Percentiles rank a stretch among this genome's conserved stretches.
Evolutionary conservation across 2,329 filamentous ascomycete genomes (phyloP).

Genomic region (Aspergillus quadricinctus): DNA sequence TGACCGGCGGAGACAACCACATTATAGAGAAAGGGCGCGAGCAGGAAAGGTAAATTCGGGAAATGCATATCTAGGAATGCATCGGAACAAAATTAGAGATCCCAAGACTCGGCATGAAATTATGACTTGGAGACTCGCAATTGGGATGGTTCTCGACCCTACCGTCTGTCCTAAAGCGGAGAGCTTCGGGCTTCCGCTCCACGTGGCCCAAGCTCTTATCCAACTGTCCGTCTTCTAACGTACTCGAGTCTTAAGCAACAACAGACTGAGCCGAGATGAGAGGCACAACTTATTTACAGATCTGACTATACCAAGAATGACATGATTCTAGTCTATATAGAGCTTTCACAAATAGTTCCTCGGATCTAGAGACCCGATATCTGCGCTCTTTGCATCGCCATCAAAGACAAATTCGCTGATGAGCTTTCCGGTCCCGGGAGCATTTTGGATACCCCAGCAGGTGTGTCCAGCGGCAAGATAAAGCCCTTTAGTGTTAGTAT

Average conservation of each 20-base stretch:
- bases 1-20: constrained; percentile 25
- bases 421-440: constrained; percentile 76
- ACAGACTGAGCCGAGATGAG: not conserved
- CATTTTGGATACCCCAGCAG: constrained; percentile 98
- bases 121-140: constrained; percentile 11
- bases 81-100: constrained; percentile 12
- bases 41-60: constrained; percentile 22
- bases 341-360: constrained; percentile 47
- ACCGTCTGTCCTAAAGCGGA: constrained; percentile 18
- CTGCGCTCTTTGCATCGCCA: constrained; percentile 63
- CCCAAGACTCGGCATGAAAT: constrained; percentile 12
- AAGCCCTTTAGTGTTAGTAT: constrained; percentile 67
- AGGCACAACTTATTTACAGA: not conserved
- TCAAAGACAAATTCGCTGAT: constrained; percentile 78
- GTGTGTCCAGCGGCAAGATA: constrained; percentile 87
- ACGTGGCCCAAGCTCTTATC: constrained; percentile 31
- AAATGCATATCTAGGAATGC: constrained; percentile 23
- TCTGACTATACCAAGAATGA: not conserved
- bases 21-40: constrained; percentile 24
- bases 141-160: constrained; percentile 10
- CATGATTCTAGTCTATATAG: constrained; percentile 3
- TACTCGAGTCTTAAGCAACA: not conserved
- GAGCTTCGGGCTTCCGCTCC: constrained; percentile 22
- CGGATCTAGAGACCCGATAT: constrained; percentile 64
- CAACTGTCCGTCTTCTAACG: not conserved